Evolutionary conservation across 805 yeast genomes (phyloP), one percentile per base, ranked within the genome.

Genomic region (Candida gorgasii): DNA sequence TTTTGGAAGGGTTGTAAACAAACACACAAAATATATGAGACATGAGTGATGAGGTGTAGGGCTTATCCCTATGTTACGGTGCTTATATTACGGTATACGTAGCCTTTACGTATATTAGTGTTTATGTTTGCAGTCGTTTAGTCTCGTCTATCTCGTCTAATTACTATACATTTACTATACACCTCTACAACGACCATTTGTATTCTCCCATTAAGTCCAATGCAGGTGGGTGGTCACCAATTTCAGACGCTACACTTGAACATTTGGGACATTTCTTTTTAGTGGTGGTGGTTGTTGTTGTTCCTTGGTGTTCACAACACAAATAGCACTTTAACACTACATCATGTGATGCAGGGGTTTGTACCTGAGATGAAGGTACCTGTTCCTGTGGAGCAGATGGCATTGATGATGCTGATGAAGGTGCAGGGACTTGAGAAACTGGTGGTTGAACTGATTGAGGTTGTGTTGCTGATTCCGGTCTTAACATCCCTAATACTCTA

Each of bases 151-250:
- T n/a, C n/a, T n/a, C n/a, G n/a, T n/a, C n/a, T n/a, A n/a, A 12
- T 12, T 15, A 13, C n/a, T 13, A 13, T 13, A 31, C 18, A 31
- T 16, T 14, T 16, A 5, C 22, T 31, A 31, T 31, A 31, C 36
- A 33, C 30, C 16, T 5, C 12, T 20, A 34, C 12, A 57, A 47
- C 16, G 49, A 49, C 65, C 66, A 61, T 40, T 56, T 52, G 42
- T 58, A 60, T 41, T 60, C 64, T 7, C 67, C 65, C 62, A 60
- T 58, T 30, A 62, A 51, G 40, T 54, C 57, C 4, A 59, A 44
- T 8, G 58, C 55, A 33, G 54, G 44, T 26, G 40, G 39, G 16
- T 16, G 32, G 3, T 27, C 43, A 8, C 20, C 28, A 4, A 29
- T 20, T 22, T 44, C 49, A 22, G 49, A 42, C 5, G 41, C 23